Base-by-base conservation (phyloP, 2,329 filamentous ascomycete species). In the Pleurostoma richardsiae region DNA sequence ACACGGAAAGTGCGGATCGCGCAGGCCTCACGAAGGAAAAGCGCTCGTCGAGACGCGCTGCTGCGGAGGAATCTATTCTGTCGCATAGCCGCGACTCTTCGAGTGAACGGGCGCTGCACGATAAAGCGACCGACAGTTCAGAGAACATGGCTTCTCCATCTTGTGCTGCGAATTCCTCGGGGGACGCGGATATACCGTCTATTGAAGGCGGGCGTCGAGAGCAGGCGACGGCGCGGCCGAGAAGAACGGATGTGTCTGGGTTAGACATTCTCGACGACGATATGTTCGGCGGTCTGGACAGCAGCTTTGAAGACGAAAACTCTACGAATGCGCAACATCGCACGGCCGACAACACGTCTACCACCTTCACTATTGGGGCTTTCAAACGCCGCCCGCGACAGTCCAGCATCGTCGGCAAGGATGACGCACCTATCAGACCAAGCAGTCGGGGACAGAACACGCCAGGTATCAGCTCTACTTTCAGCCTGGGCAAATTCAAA, bases 401-500 rank as follows among this genome's bases (percentile, higher is more conserved):
- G 57, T 77, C 75, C 8, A 79, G 75, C 57, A 68, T 79, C 41
- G 61, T 74, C 39, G 71, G 74, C 30, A 70, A 71, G 42, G 73
- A 75, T 39, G 74, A 78, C 40, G 71, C 67, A 28, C 73, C 72
- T 2, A 79, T 79, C 49, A 66, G 76, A 38, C 76, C 76, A 3
- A 77, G 73, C 61, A 79, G 76, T 59, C 66, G 74, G 26, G 68
- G 71, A 4, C 65, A 68, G 10, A 71, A 65, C 43, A 77, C 72
- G 2, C 71, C 74, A 1, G 68, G 69, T 39, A 63, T 79, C 40
- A 72, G 72, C 53, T 71, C 73, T 1, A 71, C 70, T 0, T 70
- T 79, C 55, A 83, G 77, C 48, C 72, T 83, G 43, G 79, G 78
- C 10, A 64, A 71, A 4, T 85, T 85, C 60, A 76, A 71, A 58